phyloP scores from a whole-genome alignment of 352 stramenopile species.

The Globisporangium camurandrum region DNA sequence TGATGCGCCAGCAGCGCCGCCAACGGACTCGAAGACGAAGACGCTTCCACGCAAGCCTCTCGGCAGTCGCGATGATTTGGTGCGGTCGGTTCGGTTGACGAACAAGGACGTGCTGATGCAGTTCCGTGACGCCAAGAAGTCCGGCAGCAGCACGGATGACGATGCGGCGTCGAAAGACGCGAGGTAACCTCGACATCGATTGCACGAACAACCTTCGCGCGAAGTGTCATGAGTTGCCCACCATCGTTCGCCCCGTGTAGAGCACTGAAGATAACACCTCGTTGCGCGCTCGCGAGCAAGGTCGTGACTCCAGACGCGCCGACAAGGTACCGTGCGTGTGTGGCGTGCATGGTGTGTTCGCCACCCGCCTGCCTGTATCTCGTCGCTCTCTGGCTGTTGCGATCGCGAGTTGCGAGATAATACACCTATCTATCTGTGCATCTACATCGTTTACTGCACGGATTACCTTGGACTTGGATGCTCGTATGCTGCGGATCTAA shows the following conservation, averaged over 20 bases:
- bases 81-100: slow-evolving; percentile 40
- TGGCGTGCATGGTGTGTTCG: too few relatives aligned
- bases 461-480: neutral
- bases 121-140: slow-evolving; percentile 15
- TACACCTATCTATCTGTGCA: slow-evolving; percentile 17
- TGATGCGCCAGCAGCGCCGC: slow-evolving; percentile 11
- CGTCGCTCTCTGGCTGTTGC: slow-evolving; percentile 2
- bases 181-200: slow-evolving; percentile 28
- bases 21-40: slow-evolving; percentile 21
- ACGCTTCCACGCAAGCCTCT: slow-evolving; percentile 52
- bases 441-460: slow-evolving; percentile 2
- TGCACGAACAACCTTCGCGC: neutral
- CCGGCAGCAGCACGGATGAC: too few relatives aligned
- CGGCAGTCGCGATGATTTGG: slow-evolving; percentile 57
- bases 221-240: slow-evolving; percentile 5
- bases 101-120: slow-evolving; percentile 80
- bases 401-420: slow-evolving; percentile 7
- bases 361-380: neutral
- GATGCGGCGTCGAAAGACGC: slow-evolving; percentile 11
- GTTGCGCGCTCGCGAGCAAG: slow-evolving; percentile 12
- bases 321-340: slow-evolving; percentile 40
- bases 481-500: slow-evolving; percentile 4
- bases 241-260: slow-evolving; percentile 16
- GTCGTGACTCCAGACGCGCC: slow-evolving; percentile 18
- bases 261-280: slow-evolving; percentile 21